These are phyloP conservation scores for Cladophialophora bantiana DNA, from an alignment of 2,329 filamentous ascomycete genomes.

Conservation along the genomic window DNA sequence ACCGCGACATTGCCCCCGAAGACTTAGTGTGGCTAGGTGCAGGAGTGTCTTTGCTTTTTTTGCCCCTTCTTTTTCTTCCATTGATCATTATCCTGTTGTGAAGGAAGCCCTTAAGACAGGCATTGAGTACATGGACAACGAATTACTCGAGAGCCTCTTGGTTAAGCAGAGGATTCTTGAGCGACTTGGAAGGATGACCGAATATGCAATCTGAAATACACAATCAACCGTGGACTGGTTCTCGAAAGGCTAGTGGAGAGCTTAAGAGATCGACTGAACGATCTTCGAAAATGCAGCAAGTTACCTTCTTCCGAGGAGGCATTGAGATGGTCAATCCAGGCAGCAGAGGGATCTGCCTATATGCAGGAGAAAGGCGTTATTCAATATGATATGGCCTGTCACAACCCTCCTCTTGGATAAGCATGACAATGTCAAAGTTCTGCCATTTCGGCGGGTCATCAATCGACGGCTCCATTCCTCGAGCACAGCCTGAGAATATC, in stretches of 20 bases:
- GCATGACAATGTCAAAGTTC: slow-evolving; percentile 7
- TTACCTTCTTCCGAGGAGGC: neutral
- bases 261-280: neutral
- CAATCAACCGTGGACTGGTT: slow-evolving; percentile 9
- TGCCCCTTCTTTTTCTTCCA: slow-evolving; percentile 6
- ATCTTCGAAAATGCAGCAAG: neutral
- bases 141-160: neutral
- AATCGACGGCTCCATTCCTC: slow-evolving; percentile 3
- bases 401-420: slow-evolving; percentile 6
- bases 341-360: slow-evolving; percentile 7
- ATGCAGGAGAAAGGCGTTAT: slow-evolving; percentile 11
- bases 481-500: neutral
- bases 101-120: neutral
- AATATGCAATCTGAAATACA: slow-evolving; percentile 10
- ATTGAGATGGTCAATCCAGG: slow-evolving; percentile 2
- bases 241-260: slow-evolving; percentile 6
- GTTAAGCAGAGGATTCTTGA: neutral
- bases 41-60: neutral
- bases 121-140: slow-evolving; percentile 5
- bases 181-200: slow-evolving; percentile 9
- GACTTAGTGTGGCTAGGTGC: neutral
- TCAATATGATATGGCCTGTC: neutral
- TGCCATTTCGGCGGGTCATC: slow-evolving; percentile 11
- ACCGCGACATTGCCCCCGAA: neutral
- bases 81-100: neutral